Evolutionary conservation across 768 basidiomycete species (phyloP), one percentile per base, ranked within the genome.

Genomic region (Amanita pseudoporphyria): DNA sequence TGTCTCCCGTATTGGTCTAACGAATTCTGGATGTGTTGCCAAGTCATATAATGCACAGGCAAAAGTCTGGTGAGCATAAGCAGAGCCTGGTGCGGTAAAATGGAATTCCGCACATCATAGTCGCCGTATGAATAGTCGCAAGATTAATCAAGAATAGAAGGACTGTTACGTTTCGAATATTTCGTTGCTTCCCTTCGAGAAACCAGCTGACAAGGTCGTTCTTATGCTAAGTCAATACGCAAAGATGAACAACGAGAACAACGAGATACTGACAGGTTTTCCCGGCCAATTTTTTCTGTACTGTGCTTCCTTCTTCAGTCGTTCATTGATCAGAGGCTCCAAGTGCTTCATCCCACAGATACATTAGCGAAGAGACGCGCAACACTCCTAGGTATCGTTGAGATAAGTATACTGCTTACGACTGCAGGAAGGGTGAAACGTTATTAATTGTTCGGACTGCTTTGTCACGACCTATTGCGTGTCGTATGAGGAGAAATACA

Each of bases 161-260:
- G 1, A 54, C 54, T 1, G 64, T 62, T 7, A 74, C 52, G 30
- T 66, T 61, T 19, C 57, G 47, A 1, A 62, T 32, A 10, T 16
- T 10, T 10, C 49, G 5, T 52, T 61, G 19, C 56, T 53, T 32
- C 62, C 60, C 6, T 60, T 62, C 72, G 31, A 77, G 61, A 6
- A 76, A 58, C 73, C 74, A 79, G n/a, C 67, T 63, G 0, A 77
- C 60, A 21, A 76, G 52, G 49, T 77, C 75, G 43, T 69, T 67
- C 76, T 76, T 36, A 4, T 21, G 5, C n/a, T 13, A 6, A 16
- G 3, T 18, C 10, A 31, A 18, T 32, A 9, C 47, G 9, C 4
- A 22, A 55, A 0, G 54, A 16, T 22, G 51, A 47, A n/a, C n/a
- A n/a, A n/a, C n/a, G 12, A 28, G 45, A 30, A 13, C 9, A n/a